Evolutionary conservation across 108 stramenopile species (phyloP), one percentile per base, ranked within the genome.

Genomic region (Mayamaea pseudoterrestris): DNA sequence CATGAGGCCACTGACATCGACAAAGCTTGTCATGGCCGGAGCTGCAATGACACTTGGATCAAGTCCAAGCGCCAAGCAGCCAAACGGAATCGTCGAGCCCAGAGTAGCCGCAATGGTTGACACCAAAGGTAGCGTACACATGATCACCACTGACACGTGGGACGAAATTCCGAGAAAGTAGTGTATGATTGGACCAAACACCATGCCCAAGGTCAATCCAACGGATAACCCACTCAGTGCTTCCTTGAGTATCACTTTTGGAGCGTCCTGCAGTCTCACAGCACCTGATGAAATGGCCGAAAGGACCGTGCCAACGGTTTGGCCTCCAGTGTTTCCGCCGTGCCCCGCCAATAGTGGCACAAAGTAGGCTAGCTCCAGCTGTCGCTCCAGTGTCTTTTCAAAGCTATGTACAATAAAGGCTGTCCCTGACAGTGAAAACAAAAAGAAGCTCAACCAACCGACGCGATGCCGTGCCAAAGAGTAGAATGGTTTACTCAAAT

Each of bases 21-120:
- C 84, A 58, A 92, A 74, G 39, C 79, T 87, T 12, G 90, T 92
- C 84, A 92, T 87, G 16, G 90, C 90, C 9, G 90, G 90, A 18
- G 90, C 82, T 2, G 84, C 82, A 63, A 92, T 78, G 23, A 87
- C 79, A 39, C 77, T 69, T 13, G 90, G 82, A 44, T 92, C 81
- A 39, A 92, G 52, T 11, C 83, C 77, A 45, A 86, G 26, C 5
- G 63, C 35, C 16, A 83, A 55, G 47, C 84, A 87, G 13, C 62
- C 47, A 65, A 92, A 86, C 2, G 90, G 90, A 52, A 92, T 67
- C 13, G 63, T 52, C 20, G 82, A 64, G 36, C 80, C 90, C 60
- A 87, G 54, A 22, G 80, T 75, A 12, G 84, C 63, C 0, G 84
- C 83, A 66, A 87, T 80, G 25, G 76, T 76, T 35, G 84, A 84